Evolutionary conservation across 805 yeast genomes (phyloP), one percentile per base, ranked within the genome.

Genomic region (Aciculoconidium aculeatum): DNA sequence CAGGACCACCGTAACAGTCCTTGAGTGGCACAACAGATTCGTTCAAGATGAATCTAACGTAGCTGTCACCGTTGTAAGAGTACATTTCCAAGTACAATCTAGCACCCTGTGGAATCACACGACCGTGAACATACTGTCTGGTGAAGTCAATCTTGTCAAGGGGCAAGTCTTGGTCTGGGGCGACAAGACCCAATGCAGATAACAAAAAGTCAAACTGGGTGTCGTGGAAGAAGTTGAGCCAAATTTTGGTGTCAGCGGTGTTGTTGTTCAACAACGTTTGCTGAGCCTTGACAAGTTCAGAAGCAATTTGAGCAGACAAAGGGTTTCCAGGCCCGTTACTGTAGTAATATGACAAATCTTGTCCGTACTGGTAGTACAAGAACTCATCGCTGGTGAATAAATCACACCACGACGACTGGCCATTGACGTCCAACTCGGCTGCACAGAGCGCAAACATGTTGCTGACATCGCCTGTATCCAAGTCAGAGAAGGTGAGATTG

Each of bases 201-300:
- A 77, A 57, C 42, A 68, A 75, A 22, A 77, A 61, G 37, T 75
- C 60, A 23, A 82, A 52, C 39, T 79, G 80, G 21, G 80, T 70
- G 49, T 84, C 94, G 47, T 84, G 94, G n/a, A 83, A 65, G 61
- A 82, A 79, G 42, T 75, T 79, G 42, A 80, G 62, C 63, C 78
- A 78, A 26, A 81, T 61, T 31, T 70, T 77, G 34, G 66, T 68
- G 8, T n/a, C n/a, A n/a, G 71, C 70, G 31, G 36, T 27, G 15
- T 47, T 47, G 25, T 69, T 67, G 34, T 61, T 51, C 39, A 77
- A 58, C 34, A 69, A 60, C n/a, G 65, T 57, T 36, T 75, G 58
- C 6, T 73, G 61, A 25, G 71, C 68, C 21, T 67, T 64, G 32
- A 64, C 55, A 35, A 70, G 53, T 7, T 75, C 73, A 1, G 77